These are phyloP conservation scores for Colletotrichum karsti DNA, from an alignment of 2,329 filamentous ascomycete species.

Conservation along the genomic window DNA sequence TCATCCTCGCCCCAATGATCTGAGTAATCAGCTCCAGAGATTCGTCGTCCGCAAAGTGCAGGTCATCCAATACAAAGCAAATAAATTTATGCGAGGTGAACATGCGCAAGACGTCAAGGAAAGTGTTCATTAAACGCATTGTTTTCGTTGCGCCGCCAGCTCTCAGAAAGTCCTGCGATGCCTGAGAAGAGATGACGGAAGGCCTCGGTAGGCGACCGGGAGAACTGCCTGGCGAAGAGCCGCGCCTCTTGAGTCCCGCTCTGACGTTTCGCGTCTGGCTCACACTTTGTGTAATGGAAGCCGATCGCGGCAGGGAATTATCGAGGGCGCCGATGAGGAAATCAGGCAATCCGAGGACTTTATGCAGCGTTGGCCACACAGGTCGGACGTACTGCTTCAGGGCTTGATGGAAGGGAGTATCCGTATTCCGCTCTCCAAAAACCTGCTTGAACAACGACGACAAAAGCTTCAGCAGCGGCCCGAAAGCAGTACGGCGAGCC, in stretches of 20 bases:
- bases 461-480: slow-evolving; percentile 69
- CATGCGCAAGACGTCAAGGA: slow-evolving; percentile 84
- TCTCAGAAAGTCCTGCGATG: slow-evolving; percentile 68
- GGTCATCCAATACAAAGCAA: slow-evolving; percentile 86
- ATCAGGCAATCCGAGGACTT: slow-evolving; percentile 70
- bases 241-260: slow-evolving; percentile 49
- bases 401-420: slow-evolving; percentile 69
- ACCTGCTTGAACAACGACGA: slow-evolving; percentile 74
- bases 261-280: slow-evolving; percentile 41
- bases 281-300: slow-evolving; percentile 45
- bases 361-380: slow-evolving; percentile 71
- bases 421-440: slow-evolving; percentile 72
- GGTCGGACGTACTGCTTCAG: slow-evolving; percentile 70
- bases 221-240: slow-evolving; percentile 58
- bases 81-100: slow-evolving; percentile 87
- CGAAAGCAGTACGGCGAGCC: slow-evolving; percentile 67
- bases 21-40: slow-evolving; percentile 84
- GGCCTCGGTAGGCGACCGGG: slow-evolving; percentile 42
- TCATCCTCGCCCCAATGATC: slow-evolving; percentile 80
- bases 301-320: slow-evolving; percentile 40
- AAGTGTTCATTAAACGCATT: slow-evolving; percentile 85
- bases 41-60: slow-evolving; percentile 91
- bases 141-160: slow-evolving; percentile 67
- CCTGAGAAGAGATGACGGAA: slow-evolving; percentile 53
- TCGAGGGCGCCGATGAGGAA: slow-evolving; percentile 70